Evolutionary conservation across 1,284 basidiomycete genomes (phyloP), one percentile per base, ranked within the genome.

Genomic region (Puccinia novopanici): DNA sequence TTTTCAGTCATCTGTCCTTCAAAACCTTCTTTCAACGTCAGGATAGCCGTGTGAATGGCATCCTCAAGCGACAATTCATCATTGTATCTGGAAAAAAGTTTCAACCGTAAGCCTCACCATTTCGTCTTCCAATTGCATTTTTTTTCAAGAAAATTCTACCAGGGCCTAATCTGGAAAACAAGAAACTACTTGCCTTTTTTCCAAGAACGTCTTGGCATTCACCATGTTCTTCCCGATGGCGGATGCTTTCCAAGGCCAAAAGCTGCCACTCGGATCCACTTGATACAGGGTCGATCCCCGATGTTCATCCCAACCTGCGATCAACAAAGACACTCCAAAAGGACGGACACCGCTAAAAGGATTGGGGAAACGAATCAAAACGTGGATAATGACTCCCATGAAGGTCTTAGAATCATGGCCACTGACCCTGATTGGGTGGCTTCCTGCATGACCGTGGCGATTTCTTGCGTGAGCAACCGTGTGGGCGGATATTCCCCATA

Each of bases 1-100:
- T 98, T 96, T 88, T 98, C 96, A 27, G 96, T 98, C 95, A 99
- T 98, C 86, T 98, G 93, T 17, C 97, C 97, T 87, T 99, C 97
- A 84, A 98, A 98, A 12, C 96, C 96, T 88, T 99, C 97, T 87
- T 99, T 99, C 82, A 99, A 89, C 27, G 97, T 99, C 83, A 99
- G 88, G 55, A 99, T 90, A n/a, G 97, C 96, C 10, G 97, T 99
- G 87, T 99, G 97, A 84, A 99, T 99, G 30, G 97, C 97, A 86
- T 99, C 97, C 87, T 99, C 97, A 80, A 99, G 88, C 83, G 95
- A 97, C 84, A 99, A 96, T 85, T 99, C 97, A 87, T 99, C 96
- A 87, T 98, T 98, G 88, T 99, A 99, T 85, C 95, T 96, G 42
- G 12, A 37, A 15, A 30, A 71, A 70, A 57, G 37, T 22, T 19